Conservation (phyloP, 768 basidiomycete species). For the Grammothele lineata region DNA sequence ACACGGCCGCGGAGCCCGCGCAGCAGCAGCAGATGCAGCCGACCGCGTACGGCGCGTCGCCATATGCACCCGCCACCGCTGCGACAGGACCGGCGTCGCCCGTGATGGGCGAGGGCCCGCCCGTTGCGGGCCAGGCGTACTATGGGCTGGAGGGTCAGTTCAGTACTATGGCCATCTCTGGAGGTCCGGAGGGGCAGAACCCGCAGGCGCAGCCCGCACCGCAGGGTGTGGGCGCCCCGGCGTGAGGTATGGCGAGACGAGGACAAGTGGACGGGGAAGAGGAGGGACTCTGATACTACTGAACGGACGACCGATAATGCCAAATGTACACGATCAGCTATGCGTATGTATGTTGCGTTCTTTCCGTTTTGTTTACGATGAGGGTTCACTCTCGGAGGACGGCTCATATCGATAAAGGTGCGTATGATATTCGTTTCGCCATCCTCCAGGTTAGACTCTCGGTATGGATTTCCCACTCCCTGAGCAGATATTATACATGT, state of each 20-base stretch:
- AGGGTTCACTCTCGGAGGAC: too few relatives aligned
- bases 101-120: slow-evolving; percentile 5
- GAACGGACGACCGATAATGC: too few relatives aligned
- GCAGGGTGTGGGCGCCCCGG: slow-evolving; percentile 23
- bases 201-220: slow-evolving; percentile 6
- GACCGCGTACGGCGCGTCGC: slow-evolving; percentile 20
- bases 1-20: slow-evolving; percentile 6
- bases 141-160: slow-evolving; percentile 23
- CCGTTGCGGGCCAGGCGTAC: slow-evolving; percentile 12
- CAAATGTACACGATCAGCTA: too few relatives aligned
- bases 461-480: too few relatives aligned
- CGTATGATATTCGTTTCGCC: too few relatives aligned
- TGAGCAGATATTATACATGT: too few relatives aligned
- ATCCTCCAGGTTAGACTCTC: too few relatives aligned
- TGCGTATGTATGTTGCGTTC: too few relatives aligned
- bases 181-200: slow-evolving; percentile 8
- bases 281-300: too few relatives aligned
- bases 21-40: slow-evolving; percentile 1
- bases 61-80: slow-evolving; percentile 13
- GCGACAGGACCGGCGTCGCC: slow-evolving; percentile 7
- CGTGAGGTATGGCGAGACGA: slow-evolving; percentile 16
- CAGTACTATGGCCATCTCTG: slow-evolving; percentile 19
- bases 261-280: too few relatives aligned
- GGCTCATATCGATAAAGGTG: too few relatives aligned
- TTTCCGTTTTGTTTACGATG: too few relatives aligned